These are phyloP conservation scores for Daldinia bambusicola DNA, from an alignment of 495 filamentous ascomycete species.

Conservation along the genomic window DNA sequence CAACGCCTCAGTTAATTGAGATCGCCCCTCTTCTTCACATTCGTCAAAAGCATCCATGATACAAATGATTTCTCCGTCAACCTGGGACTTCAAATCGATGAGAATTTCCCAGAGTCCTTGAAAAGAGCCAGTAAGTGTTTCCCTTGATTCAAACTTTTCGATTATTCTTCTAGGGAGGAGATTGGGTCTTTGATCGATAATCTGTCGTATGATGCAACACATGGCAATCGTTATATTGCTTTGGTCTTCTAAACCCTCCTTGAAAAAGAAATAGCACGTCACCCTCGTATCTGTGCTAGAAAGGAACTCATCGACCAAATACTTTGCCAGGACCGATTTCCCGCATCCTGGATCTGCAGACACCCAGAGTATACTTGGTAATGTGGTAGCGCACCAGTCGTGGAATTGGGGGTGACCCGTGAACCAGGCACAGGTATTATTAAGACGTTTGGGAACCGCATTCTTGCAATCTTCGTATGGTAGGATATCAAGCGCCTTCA, in stretches of 20 bases:
- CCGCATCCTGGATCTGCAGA: constrained; percentile 67
- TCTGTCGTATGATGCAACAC: not conserved
- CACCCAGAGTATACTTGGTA: constrained; percentile 55
- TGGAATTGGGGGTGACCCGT: constrained; percentile 47
- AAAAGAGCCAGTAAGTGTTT: not conserved
- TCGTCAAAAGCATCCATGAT: not conserved
- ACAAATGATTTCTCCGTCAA: not conserved
- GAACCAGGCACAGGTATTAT: constrained; percentile 59
- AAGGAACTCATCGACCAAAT: constrained; percentile 54
- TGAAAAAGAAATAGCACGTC: constrained; percentile 68
- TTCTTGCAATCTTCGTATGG: constrained; percentile 56
- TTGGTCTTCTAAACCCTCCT: constrained; percentile 49
- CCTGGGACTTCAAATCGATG: not conserved
- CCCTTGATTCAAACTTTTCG: not conserved
- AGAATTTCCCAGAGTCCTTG: not conserved
- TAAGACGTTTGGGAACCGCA: constrained; percentile 48
- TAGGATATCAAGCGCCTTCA: constrained; percentile 31
- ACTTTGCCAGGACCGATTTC: constrained; percentile 63
- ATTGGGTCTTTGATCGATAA: not conserved
- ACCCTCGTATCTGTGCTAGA: constrained; percentile 35
- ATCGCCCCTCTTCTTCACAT: not conserved
- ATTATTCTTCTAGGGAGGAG: not conserved
- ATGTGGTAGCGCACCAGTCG: constrained; percentile 46
- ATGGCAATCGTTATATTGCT: not conserved
- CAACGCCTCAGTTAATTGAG: not conserved